phyloP scores from a whole-genome alignment of 2,329 filamentous ascomycete species.

The Bertia moriformis region DNA sequence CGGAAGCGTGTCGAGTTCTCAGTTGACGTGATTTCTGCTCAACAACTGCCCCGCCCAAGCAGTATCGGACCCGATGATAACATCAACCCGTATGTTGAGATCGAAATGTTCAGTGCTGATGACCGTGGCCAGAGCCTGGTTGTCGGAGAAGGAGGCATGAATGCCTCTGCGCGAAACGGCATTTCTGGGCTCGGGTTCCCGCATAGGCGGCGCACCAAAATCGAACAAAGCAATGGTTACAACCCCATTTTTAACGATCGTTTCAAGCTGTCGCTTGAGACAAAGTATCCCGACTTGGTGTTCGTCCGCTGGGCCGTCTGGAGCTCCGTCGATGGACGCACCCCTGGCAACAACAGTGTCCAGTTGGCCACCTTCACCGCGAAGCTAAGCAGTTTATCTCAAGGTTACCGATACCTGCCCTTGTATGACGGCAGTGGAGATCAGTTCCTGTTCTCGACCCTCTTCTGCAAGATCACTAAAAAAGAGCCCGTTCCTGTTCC shows the following conservation, averaged over 20 bases:
- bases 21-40: slow-evolving; percentile 52
- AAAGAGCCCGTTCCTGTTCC: slow-evolving; percentile 3
- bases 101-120: slow-evolving; percentile 56
- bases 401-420: slow-evolving; percentile 51
- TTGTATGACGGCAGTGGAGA: slow-evolving; percentile 52
- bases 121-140: slow-evolving; percentile 47
- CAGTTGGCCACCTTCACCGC: slow-evolving; percentile 52
- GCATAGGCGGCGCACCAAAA: slow-evolving; percentile 45
- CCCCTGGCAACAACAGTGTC: slow-evolving; percentile 32
- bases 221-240: slow-evolving; percentile 51
- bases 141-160: slow-evolving; percentile 44
- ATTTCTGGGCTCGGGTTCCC: slow-evolving; percentile 46
- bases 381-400: slow-evolving; percentile 50
- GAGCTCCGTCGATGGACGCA: slow-evolving; percentile 48
- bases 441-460: slow-evolving; percentile 52
- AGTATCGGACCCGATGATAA: slow-evolving; percentile 39
- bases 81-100: slow-evolving; percentile 56
- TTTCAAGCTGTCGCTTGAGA: slow-evolving; percentile 46
- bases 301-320: slow-evolving; percentile 56
- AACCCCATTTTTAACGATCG: slow-evolving; percentile 52
- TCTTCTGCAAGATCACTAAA: slow-evolving; percentile 44
- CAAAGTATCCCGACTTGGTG: slow-evolving; percentile 50
- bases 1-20: slow-evolving; percentile 48
- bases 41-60: slow-evolving; percentile 47
- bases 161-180: slow-evolving; percentile 42